phyloP scores from a whole-genome alignment of 2,329 filamentous ascomycete species.

The Aspergillus carbonarius region DNA sequence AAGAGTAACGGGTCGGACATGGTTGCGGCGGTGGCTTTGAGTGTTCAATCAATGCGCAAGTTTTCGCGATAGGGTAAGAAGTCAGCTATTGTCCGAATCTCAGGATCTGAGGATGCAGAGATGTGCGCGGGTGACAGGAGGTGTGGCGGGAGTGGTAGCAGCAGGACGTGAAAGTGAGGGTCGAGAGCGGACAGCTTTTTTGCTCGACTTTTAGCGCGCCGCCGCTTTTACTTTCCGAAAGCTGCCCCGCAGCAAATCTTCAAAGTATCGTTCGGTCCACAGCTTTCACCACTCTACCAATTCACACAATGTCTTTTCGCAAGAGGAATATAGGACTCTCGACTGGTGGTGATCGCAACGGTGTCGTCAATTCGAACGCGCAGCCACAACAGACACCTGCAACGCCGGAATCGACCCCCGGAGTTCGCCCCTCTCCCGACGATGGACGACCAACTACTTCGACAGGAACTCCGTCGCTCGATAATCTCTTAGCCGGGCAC shows the following conservation, averaged over 20 bases:
- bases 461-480: constrained; percentile 82
- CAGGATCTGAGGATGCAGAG: neutral
- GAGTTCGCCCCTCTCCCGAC: constrained; percentile 79
- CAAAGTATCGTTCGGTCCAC: constrained; percentile 10
- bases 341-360: constrained; percentile 36
- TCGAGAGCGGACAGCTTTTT: constrained; percentile 21
- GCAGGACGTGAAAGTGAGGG: constrained; percentile 5
- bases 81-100: neutral
- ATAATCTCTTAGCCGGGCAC: constrained; percentile 82
- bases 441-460: constrained; percentile 88
- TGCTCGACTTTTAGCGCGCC: constrained; percentile 24
- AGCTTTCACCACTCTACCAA: neutral
- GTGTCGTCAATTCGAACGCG: constrained; percentile 27
- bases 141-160: constrained; percentile 2
- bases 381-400: constrained; percentile 30
- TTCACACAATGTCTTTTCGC: constrained; percentile 61
- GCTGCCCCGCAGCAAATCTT: constrained; percentile 26
- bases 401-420: constrained; percentile 40
- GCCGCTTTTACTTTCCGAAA: constrained; percentile 23
- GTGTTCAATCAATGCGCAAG: neutral
- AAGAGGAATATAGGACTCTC: constrained; percentile 64
- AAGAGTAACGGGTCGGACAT: constrained; percentile 89
- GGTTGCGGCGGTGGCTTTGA: constrained; percentile 41
- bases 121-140: constrained; percentile 2
- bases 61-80: neutral